phyloP scores from a whole-genome alignment of 495 filamentous ascomycete genomes.

The Diplogelasinospora grovesii region DNA sequence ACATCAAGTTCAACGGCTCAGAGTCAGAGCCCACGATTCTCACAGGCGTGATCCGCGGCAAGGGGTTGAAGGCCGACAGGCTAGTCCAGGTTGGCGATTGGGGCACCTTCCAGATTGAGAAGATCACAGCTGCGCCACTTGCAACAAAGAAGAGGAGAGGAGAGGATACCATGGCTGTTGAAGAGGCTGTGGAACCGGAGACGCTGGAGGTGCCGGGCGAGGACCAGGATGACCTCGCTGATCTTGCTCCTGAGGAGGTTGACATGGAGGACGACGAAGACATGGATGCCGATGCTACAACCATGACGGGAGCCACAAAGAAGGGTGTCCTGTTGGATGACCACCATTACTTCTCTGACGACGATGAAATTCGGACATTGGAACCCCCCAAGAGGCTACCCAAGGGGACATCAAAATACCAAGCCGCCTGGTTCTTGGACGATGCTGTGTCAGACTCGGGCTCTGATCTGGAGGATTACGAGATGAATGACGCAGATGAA shows the following conservation, averaged over 20 bases:
- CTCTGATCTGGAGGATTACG: slow-evolving; percentile 72
- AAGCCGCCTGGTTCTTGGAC: slow-evolving; percentile 86
- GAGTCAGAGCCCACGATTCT: slow-evolving; percentile 55
- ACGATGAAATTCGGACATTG: slow-evolving; percentile 41
- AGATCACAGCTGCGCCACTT: slow-evolving; percentile 67
- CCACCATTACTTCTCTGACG: slow-evolving; percentile 96
- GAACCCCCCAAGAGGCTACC: slow-evolving; percentile 72
- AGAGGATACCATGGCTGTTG: slow-evolving; percentile 64
- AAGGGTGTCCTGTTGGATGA: slow-evolving; percentile 89
- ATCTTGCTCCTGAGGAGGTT: slow-evolving; percentile 76
- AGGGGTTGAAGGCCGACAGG: slow-evolving; percentile 79
- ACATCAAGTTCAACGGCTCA: slow-evolving; percentile 59
- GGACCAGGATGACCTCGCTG: slow-evolving; percentile 74
- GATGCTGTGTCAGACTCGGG: slow-evolving; percentile 77
- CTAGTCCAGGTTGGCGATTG: slow-evolving; percentile 88
- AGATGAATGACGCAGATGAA: slow-evolving; percentile 58
- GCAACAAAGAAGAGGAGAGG: slow-evolving; percentile 47
- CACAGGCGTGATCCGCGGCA: slow-evolving; percentile 84
- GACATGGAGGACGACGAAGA: slow-evolving; percentile 61
- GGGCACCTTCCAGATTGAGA: slow-evolving; percentile 91
- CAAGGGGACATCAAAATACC: slow-evolving; percentile 87
- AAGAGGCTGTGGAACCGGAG: slow-evolving; percentile 43
- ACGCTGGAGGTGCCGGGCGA: slow-evolving; percentile 61
- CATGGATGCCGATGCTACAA: slow-evolving; percentile 48
- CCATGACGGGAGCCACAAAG: no score